Base-by-base conservation (phyloP, 352 stramenopile genomes). In the Phytopythium montanum region DNA sequence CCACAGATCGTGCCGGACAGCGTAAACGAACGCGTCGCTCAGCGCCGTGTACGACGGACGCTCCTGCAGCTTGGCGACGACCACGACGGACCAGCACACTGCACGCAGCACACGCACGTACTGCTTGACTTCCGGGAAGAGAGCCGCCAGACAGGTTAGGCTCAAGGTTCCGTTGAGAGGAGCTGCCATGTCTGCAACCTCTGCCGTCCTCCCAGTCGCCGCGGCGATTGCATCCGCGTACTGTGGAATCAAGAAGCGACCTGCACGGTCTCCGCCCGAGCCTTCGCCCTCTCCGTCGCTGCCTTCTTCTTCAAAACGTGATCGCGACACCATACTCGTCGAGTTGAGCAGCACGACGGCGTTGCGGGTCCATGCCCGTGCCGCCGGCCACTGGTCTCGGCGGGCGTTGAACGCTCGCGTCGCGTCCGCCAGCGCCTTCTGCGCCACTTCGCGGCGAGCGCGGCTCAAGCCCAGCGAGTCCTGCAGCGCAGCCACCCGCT, bases 11-110 rank as follows among this genome's bases (percentile, higher is more conserved):
- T 92, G 65, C 25, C 85, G 61, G 1, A 60, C 67, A 5, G 85
- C 83, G 64, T 90, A 90, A 31, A 70, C 60, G 56, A 96, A 83
- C 12, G 79, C 79, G 13, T 72, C 61, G 28, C 69, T 81, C 16
- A 96, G 58, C 0, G 72, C 75, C 42, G 79, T 64, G 41, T 86
- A 80, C 39, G 84, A 90, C 19, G 87, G 87, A 0, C 81, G 75
- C 60, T 93, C 81, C 54, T 95, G 85, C 16, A 96, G 71, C 42
- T 91, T 58, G 33, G 82, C 78, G 19, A 89, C 79, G 5, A 88
- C 81, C 8, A 89, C 73, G 58, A 93, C 64, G 36, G 69, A 88
- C 87, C 87, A 96, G 7, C 81, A 75, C 7, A 90, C 82, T 19
- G 75, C 52, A 29, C 79, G 81, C 48, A 96, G 56, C 46, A 94